phyloP scores from a whole-genome alignment of 495 filamentous ascomycete genomes.

The Talaromyces thailandensis region DNA sequence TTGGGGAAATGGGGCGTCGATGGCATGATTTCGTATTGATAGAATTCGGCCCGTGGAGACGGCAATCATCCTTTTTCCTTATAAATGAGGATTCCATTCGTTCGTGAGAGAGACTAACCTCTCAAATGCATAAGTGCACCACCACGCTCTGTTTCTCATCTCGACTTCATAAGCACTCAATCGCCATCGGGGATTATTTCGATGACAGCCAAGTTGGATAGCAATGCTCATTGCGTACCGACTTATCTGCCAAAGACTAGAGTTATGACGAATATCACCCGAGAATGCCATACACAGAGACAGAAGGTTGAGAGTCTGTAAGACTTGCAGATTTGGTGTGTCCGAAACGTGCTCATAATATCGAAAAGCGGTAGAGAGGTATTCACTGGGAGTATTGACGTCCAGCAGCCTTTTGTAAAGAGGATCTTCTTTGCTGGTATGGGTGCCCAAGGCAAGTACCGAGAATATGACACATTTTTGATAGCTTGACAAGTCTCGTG shows the following conservation, averaged over 20 bases:
- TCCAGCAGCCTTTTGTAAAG: neutral
- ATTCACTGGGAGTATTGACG: neutral
- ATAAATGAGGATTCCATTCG: neutral
- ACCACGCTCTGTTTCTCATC: neutral
- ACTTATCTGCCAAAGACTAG: constrained; percentile 3
- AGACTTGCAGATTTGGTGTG: neutral
- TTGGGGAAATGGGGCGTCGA: neutral
- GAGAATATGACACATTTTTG: neutral
- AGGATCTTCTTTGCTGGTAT: neutral
- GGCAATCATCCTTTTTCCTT: neutral
- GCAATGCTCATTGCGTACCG: constrained; percentile 5
- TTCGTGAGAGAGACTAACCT: neutral
- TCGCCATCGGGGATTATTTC: constrained; percentile 5
- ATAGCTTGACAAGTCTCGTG: neutral
- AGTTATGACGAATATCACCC: neutral
- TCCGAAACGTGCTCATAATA: neutral
- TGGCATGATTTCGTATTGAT: constrained; percentile 2
- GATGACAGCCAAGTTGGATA: constrained; percentile 3
- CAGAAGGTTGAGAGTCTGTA: neutral
- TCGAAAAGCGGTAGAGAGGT: neutral
- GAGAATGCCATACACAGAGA: neutral
- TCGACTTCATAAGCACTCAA: neutral
- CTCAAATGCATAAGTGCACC: neutral
- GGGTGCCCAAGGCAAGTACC: neutral
- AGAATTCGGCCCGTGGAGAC: neutral